Percentiles rank a stretch among this genome's conserved stretches.
Conservation (phyloP, 208 protist genomes). For the Herpetomonas samuelpessoai region DNA sequence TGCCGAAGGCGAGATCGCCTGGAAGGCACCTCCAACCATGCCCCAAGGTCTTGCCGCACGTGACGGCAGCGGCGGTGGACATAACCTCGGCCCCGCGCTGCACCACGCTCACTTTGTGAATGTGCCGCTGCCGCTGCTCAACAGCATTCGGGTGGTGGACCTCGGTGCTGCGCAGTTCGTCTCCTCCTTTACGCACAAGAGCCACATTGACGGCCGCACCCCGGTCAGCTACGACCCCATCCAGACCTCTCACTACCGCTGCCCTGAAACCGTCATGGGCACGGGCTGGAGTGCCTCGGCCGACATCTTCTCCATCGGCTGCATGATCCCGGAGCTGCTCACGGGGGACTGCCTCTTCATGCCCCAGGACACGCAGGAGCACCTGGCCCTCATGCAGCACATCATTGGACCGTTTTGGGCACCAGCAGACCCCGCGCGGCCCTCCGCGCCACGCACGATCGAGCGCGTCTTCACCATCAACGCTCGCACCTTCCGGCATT, state of each 20-base stretch:
- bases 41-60: neutral
- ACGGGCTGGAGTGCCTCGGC: constrained; percentile 63
- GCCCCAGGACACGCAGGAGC: constrained; percentile 69
- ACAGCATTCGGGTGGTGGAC: constrained; percentile 73
- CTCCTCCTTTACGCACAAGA: constrained; percentile 32
- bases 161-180: constrained; percentile 65
- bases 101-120: constrained; percentile 25
- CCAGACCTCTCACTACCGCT: constrained; percentile 80
- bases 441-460: constrained; percentile 15
- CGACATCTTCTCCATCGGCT: constrained; percentile 81
- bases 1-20: neutral
- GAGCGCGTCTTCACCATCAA: constrained; percentile 44
- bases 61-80: no score
- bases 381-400: constrained; percentile 76
- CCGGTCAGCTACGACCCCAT: constrained; percentile 67
- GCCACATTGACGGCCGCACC: constrained; percentile 32
- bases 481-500: constrained; percentile 45
- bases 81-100: neutral
- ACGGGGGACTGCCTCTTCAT: constrained; percentile 77
- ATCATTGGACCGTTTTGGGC: constrained; percentile 60
- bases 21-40: neutral
- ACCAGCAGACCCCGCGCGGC: constrained; percentile 16
- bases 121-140: constrained; percentile 49
- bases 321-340: constrained; percentile 79
- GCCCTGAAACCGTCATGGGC: constrained; percentile 73